These are phyloP conservation scores for Triticum timopheevii DNA, from an alignment of 176 grass and related monocot genomes.

Conservation along the genomic window DNA sequence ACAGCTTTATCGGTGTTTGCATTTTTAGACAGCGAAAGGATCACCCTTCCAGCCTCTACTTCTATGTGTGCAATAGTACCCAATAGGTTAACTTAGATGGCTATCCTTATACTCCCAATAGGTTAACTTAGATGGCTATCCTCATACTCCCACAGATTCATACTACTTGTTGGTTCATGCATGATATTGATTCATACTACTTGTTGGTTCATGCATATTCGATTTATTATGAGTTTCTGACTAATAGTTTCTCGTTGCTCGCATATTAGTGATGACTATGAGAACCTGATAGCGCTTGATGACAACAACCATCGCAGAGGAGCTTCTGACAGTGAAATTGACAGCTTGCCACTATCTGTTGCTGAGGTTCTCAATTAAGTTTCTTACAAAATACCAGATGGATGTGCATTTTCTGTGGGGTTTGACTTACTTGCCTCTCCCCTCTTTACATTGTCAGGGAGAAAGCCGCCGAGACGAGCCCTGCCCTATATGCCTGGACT, in stretches of 20 bases:
- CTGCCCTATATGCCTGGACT: slow-evolving; percentile 75
- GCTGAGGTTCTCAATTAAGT: slow-evolving; percentile 48
- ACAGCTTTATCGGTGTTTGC: background rate
- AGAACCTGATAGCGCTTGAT: slow-evolving; percentile 46
- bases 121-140: too few species aligned
- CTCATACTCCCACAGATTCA: too few species aligned
- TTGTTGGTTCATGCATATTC: background rate
- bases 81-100: background rate
- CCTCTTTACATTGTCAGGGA: slow-evolving; percentile 37
- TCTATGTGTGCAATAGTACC: background rate
- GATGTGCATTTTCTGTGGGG: background rate
- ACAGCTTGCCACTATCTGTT: slow-evolving; percentile 62
- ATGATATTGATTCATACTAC: background rate
- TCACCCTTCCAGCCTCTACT: too few species aligned
- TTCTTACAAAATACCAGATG: background rate
- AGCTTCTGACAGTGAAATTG: slow-evolving; percentile 68
- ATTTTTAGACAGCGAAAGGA: background rate
- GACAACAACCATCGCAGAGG: slow-evolving; percentile 41
- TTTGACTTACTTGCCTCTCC: background rate
- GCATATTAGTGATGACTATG: slow-evolving; percentile 69
- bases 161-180: background rate
- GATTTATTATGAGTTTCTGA: slow-evolving; percentile 4
- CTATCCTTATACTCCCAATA: background rate
- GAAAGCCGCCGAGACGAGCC: slow-evolving; percentile 36
- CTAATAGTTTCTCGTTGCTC: slow-evolving; percentile 19